phyloP scores from a whole-genome alignment of 345 rosid species.

The Sonneratia caseolaris region DNA sequence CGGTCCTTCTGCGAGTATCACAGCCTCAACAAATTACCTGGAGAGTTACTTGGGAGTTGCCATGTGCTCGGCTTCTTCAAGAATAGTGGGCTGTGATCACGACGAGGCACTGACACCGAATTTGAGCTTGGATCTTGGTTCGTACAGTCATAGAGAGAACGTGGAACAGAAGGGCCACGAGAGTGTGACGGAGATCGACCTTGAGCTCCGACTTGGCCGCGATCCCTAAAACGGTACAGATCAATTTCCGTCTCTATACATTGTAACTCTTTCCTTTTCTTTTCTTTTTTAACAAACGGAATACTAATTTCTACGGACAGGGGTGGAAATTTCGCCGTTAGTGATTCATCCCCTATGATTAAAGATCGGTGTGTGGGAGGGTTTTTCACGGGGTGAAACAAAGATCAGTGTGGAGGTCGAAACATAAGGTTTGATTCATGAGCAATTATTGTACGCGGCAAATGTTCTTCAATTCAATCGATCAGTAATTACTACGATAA shows the following conservation, averaged over 20 bases:
- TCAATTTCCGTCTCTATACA: neutral
- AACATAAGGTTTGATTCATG: too few relatives aligned
- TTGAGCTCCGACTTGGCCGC: conserved; percentile 12
- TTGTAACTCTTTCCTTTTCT: neutral
- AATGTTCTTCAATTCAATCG: too few relatives aligned
- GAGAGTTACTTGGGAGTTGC: neutral
- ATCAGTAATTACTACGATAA: too few relatives aligned
- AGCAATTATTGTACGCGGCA: too few relatives aligned
- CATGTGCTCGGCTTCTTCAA: neutral
- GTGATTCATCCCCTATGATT: neutral
- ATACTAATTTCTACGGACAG: neutral
- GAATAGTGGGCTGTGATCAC: neutral
- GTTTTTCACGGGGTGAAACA: neutral
- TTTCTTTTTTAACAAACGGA: neutral
- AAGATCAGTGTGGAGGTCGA: neutral
- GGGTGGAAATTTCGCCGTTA: neutral
- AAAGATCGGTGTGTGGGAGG: too few relatives aligned
- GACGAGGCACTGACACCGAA: neutral
- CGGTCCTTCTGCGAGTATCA: neutral
- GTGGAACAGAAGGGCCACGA: neutral
- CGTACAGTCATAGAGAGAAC: neutral
- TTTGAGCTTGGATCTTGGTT: conserved; percentile 5
- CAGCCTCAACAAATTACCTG: neutral
- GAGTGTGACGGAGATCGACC: neutral
- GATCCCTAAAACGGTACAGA: neutral